Percentiles rank a stretch among this genome's conserved stretches.
Evolutionary conservation across 2,329 filamentous ascomycete species (phyloP).

Genomic region (Apiospora phragmitis): DNA sequence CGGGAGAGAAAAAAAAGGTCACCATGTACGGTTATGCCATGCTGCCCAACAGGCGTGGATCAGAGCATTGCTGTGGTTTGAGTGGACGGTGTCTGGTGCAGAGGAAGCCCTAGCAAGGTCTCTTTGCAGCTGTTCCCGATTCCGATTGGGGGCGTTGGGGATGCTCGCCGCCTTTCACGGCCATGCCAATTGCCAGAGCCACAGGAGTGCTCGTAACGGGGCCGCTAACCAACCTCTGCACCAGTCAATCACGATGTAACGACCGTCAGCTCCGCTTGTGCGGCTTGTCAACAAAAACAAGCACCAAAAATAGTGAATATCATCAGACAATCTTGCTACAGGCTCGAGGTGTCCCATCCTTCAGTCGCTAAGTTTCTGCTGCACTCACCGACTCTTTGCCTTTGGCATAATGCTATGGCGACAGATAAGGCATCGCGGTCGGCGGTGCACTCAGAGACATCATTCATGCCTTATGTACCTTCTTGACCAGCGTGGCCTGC

Average conservation of each 20-base stretch:
- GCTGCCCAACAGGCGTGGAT: conserved; percentile 28
- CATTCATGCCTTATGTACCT: conserved; percentile 6
- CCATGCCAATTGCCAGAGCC: conserved; percentile 12
- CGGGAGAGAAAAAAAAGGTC: not conserved
- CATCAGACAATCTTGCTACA: conserved; percentile 7
- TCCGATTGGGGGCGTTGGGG: conserved; percentile 15
- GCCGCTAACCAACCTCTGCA: conserved; percentile 15
- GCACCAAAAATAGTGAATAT: conserved; percentile 13
- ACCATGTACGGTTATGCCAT: conserved; percentile 16
- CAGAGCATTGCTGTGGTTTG: conserved; percentile 12
- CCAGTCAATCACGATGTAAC: conserved; percentile 13
- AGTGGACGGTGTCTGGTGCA: conserved; percentile 10
- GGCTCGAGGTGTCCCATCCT: not conserved
- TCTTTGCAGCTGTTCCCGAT: not conserved
- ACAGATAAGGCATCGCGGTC: not conserved
- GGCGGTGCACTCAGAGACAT: conserved; percentile 6
- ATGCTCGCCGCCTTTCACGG: conserved; percentile 8
- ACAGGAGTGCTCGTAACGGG: conserved; percentile 9
- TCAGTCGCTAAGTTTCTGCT: not conserved
- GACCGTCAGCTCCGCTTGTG: conserved; percentile 9
- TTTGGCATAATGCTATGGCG: not conserved
- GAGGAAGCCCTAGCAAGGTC: conserved; percentile 8
- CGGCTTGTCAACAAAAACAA: conserved; percentile 12
- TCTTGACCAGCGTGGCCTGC: not conserved
- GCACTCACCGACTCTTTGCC: conserved; percentile 17